Evolutionary conservation across 2,329 filamentous ascomycete genomes (phyloP).

Genomic region (Cercospora sp.): DNA sequence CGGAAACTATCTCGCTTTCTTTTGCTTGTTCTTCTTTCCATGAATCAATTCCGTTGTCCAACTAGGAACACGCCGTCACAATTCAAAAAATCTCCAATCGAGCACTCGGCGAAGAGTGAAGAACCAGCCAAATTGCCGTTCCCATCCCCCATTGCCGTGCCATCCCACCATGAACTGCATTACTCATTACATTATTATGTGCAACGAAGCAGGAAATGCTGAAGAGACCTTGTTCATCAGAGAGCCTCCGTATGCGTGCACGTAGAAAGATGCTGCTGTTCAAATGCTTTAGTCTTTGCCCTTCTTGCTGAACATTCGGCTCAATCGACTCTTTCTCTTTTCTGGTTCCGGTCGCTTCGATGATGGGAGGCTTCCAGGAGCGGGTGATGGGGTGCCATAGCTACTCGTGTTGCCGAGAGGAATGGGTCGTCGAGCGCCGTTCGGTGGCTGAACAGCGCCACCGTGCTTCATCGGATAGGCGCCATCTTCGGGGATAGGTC

Average conservation of each 20-base stretch:
- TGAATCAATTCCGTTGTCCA: background rate
- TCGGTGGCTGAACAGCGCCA: slow-evolving; percentile 31
- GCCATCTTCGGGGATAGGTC: slow-evolving; percentile 45
- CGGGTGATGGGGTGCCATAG: slow-evolving; percentile 11
- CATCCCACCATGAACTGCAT: slow-evolving; percentile 16
- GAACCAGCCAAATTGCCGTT: background rate
- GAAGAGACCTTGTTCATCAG: background rate
- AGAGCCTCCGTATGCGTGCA: background rate
- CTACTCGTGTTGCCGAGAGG: slow-evolving; percentile 31
- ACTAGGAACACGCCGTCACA: background rate
- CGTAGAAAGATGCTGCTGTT: background rate
- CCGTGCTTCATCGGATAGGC: slow-evolving; percentile 26
- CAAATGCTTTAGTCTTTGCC: slow-evolving; percentile 31
- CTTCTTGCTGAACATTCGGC: slow-evolving; percentile 73
- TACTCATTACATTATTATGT: slow-evolving; percentile 26
- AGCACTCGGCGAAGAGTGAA: background rate
- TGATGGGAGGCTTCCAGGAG: slow-evolving; percentile 28
- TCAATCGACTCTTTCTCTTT: slow-evolving; percentile 90
- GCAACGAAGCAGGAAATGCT: slow-evolving; percentile 16
- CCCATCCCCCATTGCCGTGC: background rate
- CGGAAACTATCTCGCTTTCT: slow-evolving; percentile 11
- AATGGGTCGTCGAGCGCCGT: slow-evolving; percentile 36
- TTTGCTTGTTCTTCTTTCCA: slow-evolving; percentile 8
- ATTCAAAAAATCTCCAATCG: background rate
- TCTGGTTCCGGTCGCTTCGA: slow-evolving; percentile 47